Evolutionary conservation across 2,329 filamentous ascomycete genomes (phyloP), one percentile per base, ranked within the genome.

Genomic region (Aureobasidium sp.): DNA sequence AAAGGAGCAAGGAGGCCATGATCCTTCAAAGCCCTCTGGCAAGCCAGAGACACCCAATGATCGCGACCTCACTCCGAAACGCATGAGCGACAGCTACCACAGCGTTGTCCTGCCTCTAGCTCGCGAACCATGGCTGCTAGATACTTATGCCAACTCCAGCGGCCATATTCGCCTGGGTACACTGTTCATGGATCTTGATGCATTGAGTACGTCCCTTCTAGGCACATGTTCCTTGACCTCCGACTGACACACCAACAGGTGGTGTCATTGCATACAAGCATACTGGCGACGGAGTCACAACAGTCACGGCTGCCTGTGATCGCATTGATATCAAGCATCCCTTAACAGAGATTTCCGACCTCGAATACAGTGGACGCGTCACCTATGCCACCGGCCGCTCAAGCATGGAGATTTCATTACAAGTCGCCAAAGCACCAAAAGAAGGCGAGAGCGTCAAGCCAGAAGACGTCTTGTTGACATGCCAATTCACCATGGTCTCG

Each of bases 131-230:
- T 91, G 87, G 87, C 77, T 92, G 13, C 80, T 89, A 12, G 89
- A 92, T 70, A 88, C 86, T 0, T 92, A 92, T 70, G 83, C 90
- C 69, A 91, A 91, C 73, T 82, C 87, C 0, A 85, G 84, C 0
- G 89, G 89, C 0, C 87, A 90, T 67, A 88, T 92, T 67, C 80
- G 86, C 59, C 79, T 91, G 8, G 89, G 89, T 0, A 86, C 88
- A 0, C 77, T 92, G 17, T 84, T 92, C 64, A 91, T 91, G 87
- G 89, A 92, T 65, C 80, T 92, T 1, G 89, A 92, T 73, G 89
- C 89, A 0, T 75, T 92, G 8, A 60, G 53, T 60, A 42, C 6
- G 55, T 39, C 34, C 27, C 17, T 7, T 7, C 17, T 1, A 10
- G 2, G 23, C 9, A 34, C 27, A 23, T 10, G 20, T 6, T 4